Conservation (phyloP, 495 filamentous ascomycete species). For the Neurospora sp. region DNA sequence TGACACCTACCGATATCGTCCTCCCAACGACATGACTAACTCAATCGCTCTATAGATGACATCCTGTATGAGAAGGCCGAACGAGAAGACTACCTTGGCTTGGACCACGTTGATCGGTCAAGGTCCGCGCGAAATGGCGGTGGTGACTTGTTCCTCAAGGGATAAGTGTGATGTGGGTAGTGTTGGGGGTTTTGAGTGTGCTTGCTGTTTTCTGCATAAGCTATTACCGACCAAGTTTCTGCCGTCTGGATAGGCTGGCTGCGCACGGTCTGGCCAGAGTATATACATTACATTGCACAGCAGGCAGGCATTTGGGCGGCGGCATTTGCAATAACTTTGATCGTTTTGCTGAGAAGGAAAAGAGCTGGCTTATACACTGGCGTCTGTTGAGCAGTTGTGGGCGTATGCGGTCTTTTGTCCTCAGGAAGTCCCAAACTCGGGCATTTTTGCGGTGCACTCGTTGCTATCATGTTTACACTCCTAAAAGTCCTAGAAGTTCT, state of each 20-base stretch:
- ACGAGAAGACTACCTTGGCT: conserved; percentile 69
- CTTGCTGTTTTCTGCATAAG: background rate
- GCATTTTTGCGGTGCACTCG: background rate
- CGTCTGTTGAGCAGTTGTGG: background rate
- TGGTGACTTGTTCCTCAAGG: conserved; percentile 46
- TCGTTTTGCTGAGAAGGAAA: background rate
- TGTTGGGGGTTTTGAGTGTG: background rate
- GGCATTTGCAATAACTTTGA: background rate
- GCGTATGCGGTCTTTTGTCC: background rate
- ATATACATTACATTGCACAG: background rate
- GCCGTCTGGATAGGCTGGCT: background rate
- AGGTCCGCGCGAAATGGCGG: conserved; percentile 40
- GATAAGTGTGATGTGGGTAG: conserved; percentile 19
- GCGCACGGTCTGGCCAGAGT: background rate
- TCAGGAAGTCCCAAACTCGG: background rate
- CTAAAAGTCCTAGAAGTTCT: background rate
- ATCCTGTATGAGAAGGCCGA: conserved; percentile 64
- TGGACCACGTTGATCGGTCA: conserved; percentile 78
- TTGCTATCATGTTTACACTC: background rate
- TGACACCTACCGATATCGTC: background rate
- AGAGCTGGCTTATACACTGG: background rate
- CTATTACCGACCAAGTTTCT: background rate
- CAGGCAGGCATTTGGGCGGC: background rate
- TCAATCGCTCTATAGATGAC: conserved; percentile 49
- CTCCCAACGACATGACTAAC: conserved; percentile 4